Evolutionary conservation across 495 filamentous ascomycete species (phyloP).

Genomic region (Penicillium chermesinum): DNA sequence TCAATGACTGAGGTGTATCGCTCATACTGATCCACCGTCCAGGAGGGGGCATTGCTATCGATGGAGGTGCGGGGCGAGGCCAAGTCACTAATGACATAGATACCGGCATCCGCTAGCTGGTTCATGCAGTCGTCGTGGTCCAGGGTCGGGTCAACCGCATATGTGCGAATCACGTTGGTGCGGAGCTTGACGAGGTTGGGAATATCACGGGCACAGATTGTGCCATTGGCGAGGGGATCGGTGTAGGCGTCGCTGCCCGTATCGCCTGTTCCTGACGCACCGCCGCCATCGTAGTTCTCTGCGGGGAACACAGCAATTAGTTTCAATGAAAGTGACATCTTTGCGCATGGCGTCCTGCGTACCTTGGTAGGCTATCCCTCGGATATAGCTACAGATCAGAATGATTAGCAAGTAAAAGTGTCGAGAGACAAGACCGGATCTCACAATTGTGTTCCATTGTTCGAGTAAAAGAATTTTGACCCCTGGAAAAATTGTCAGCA

Average conservation of each 20-base stretch:
- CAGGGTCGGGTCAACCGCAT: conserved; percentile 73
- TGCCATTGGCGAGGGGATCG: conserved; percentile 56
- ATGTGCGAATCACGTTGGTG: conserved; percentile 88
- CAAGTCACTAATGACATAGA: conserved; percentile 88
- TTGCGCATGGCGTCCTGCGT: too few species aligned
- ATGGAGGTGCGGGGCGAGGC: conserved; percentile 78
- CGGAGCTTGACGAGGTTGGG: conserved; percentile 65
- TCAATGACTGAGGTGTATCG: conserved; percentile 81
- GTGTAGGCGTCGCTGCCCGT: not conserved
- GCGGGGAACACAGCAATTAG: not conserved
- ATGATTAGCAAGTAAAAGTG: not conserved
- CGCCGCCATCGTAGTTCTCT: not conserved
- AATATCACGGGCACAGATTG: conserved; percentile 70
- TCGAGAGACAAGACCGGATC: not conserved
- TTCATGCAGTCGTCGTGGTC: conserved; percentile 80
- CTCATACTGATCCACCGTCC: conserved; percentile 68
- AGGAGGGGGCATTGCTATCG: conserved; percentile 67
- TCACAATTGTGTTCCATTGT: not conserved
- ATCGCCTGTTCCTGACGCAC: not conserved
- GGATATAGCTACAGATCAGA: not conserved
- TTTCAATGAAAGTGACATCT: too few species aligned
- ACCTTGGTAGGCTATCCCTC: not conserved
- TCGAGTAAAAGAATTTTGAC: not conserved
- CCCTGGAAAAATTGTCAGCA: not conserved
- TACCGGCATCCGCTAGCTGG: conserved; percentile 72